Evolutionary conservation across 148 eudicot genomes (phyloP).

Genomic region (Gaultheria prostrata): DNA sequence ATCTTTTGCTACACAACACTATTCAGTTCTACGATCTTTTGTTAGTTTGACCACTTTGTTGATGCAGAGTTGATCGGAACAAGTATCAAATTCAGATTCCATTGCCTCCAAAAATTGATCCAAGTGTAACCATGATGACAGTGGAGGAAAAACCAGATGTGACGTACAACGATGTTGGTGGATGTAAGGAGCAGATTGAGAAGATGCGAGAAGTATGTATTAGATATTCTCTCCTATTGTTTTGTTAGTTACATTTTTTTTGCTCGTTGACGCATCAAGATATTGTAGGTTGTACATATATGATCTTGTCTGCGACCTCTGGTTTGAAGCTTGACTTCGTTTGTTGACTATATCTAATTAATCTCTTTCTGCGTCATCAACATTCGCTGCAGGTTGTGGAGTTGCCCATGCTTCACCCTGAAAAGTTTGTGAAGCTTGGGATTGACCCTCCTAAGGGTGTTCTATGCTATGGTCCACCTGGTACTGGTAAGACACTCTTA

Average conservation of each 20-base stretch:
- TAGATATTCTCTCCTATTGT: background rate
- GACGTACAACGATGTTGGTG: conserved; percentile 94
- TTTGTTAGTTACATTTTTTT: background rate
- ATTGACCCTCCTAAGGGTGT: conserved; percentile 99
- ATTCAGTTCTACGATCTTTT: background rate
- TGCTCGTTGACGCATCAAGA: background rate
- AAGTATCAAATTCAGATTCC: conserved; percentile 94
- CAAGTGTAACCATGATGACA: conserved; percentile 99
- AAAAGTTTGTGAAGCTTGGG: conserved; percentile 93
- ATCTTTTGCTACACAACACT: background rate
- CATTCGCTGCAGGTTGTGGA: conserved; percentile 76
- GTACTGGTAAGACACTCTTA: conserved; percentile 91
- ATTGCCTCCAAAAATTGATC: conserved; percentile 95
- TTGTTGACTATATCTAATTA: too few relatives aligned
- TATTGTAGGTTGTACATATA: background rate
- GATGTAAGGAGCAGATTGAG: conserved; percentile 97
- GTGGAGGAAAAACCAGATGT: conserved; percentile 99
- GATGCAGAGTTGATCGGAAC: conserved; percentile 71
- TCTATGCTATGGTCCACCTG: conserved; percentile 98
- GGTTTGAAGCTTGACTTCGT: too few relatives aligned
- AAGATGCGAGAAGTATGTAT: conserved; percentile 84
- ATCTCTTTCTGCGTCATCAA: background rate
- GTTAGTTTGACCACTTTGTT: background rate
- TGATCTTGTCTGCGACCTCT: background rate
- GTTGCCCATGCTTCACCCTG: conserved; percentile 98